Evolutionary conservation across 2,329 filamentous ascomycete genomes (phyloP), one percentile per base, ranked within the genome.

Genomic region (Keithomyces neogunnii): DNA sequence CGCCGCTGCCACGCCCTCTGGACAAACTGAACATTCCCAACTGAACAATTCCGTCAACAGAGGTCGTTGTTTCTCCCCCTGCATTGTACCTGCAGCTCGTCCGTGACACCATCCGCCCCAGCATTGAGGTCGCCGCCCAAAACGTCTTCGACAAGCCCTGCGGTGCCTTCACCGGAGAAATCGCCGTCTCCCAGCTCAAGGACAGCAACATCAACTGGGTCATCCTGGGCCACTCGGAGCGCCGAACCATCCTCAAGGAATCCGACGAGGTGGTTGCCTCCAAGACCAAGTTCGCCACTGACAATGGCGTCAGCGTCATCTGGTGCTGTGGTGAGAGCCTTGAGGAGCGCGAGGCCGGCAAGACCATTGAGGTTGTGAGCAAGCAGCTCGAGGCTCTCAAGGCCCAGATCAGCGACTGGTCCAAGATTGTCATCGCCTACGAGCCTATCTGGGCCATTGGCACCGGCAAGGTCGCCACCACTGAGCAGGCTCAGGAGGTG

Each of bases 71-170:
- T 71, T 84, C 93, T 57, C 93, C 93, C 57, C 89, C 93, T 46
- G 73, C 89, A 53, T 80, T 97, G 67, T 97, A 96, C 80, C 89
- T 99, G 63, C 81, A 89, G 66, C 83, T 91, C 59, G 84, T 90
- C 66, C 89, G 89, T 64, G 85, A 93, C 69, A 78, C 84, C 66
- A 81, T 92, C 63, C 82, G 85, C 68, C 66, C 80, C 62, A 83
- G 84, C 59, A 78, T 99, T 68, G 86, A 88, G 66, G 88, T 99
- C 57, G 88, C 92, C 52, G 86, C 93, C 52, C 93, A 99, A 77
- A 99, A 99, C 74, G 89, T 97, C 72, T 97, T 83, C 74, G 88
- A 97, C 80, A 92, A 92, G 82, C 89, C 90, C 69, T 90, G 93
- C 72, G 93, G 93, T 63, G 93, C 93, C 63, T 97, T 88, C 80